Percentiles rank a stretch among this genome's conserved stretches.
phyloP scores from a whole-genome alignment of 2,329 filamentous ascomycete species.

The Xylariaceae sp. region DNA sequence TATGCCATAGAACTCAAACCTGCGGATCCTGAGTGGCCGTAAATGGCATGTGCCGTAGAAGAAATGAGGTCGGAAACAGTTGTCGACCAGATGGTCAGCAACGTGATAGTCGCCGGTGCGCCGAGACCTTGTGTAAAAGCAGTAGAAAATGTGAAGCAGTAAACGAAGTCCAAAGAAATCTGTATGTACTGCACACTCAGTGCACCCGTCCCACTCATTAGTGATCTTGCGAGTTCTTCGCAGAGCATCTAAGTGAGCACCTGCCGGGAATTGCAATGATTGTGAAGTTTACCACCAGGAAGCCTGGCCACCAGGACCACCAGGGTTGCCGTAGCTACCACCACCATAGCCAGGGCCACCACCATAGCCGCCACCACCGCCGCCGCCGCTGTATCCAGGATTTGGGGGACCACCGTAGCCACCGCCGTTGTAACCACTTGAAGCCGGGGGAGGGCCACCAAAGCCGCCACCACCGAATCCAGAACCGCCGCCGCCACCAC shows the following conservation, averaged over 20 bases:
- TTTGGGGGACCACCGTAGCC: conserved; percentile 45
- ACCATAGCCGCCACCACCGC: conserved; percentile 48
- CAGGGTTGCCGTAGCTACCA: conserved; percentile 52
- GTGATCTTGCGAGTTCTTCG: conserved; percentile 2
- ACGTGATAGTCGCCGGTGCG: too few species aligned
- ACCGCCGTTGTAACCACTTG: conserved; percentile 54
- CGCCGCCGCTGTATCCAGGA: conserved; percentile 43
- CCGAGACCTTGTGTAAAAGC: conserved; percentile 33
- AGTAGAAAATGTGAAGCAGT: conserved; percentile 30
- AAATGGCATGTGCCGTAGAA: conserved; percentile 42
- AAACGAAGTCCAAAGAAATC: conserved; percentile 26
- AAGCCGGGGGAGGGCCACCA: conserved; percentile 47
- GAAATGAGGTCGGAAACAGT: conserved; percentile 37
- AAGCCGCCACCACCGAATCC: conserved; percentile 48
- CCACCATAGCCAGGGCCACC: conserved; percentile 54
- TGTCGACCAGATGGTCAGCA: too few species aligned
- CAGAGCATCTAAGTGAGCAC: neutral
- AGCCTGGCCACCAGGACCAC: conserved; percentile 63
- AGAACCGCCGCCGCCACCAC: conserved; percentile 50
- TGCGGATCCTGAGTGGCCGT: conserved; percentile 41
- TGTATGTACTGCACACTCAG: conserved; percentile 34
- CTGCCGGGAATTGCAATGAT: conserved; percentile 7
- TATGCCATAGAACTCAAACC: conserved; percentile 42
- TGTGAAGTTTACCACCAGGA: conserved; percentile 67
- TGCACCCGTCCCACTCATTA: conserved; percentile 22